Percentiles rank a stretch among this genome's conserved stretches.
Conservation (phyloP, 495 filamentous ascomycete species). For the Penicillium macrosclerotiorum region DNA sequence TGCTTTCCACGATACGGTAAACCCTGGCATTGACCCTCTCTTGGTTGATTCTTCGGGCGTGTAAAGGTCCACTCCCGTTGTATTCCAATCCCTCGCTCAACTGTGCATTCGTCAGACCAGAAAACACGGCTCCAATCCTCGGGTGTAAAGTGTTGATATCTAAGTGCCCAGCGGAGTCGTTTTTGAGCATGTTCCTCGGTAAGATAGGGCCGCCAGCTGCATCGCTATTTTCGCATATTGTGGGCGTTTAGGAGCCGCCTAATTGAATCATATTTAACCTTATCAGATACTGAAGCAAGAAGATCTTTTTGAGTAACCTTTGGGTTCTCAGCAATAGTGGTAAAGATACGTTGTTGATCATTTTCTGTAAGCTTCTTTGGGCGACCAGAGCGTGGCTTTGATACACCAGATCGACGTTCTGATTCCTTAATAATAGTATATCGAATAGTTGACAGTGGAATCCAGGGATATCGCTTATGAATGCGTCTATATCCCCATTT, state of each 20-base stretch:
- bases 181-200: slow-evolving; percentile 4
- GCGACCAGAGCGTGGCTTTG: slow-evolving; percentile 10
- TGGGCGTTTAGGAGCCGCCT: slow-evolving; percentile 2
- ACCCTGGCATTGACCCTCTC: neutral
- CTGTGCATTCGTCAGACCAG: slow-evolving; percentile 1
- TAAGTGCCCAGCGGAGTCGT: slow-evolving; percentile 5
- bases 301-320: slow-evolving; percentile 3
- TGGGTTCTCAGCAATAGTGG: slow-evolving; percentile 6
- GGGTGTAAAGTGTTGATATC: slow-evolving; percentile 1
- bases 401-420: slow-evolving; percentile 8
- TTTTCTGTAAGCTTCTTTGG: slow-evolving; percentile 3
- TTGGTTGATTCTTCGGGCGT: slow-evolving; percentile 2
- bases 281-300: slow-evolving; percentile 3
- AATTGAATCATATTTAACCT: slow-evolving; percentile 4
- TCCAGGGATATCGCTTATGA: slow-evolving; percentile 10
- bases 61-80: slow-evolving; percentile 2
- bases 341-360: slow-evolving; percentile 2
- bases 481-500: slow-evolving; percentile 17
- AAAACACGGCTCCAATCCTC: neutral
- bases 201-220: slow-evolving; percentile 3
- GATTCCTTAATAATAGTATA: slow-evolving; percentile 14
- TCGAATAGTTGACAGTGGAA: slow-evolving; percentile 10
- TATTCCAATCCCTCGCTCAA: neutral
- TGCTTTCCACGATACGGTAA: slow-evolving; percentile 2
- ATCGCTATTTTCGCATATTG: slow-evolving; percentile 5